phyloP scores from a whole-genome alignment of 2,329 filamentous ascomycete genomes.

The Aaosphaeria pasadenensis region DNA sequence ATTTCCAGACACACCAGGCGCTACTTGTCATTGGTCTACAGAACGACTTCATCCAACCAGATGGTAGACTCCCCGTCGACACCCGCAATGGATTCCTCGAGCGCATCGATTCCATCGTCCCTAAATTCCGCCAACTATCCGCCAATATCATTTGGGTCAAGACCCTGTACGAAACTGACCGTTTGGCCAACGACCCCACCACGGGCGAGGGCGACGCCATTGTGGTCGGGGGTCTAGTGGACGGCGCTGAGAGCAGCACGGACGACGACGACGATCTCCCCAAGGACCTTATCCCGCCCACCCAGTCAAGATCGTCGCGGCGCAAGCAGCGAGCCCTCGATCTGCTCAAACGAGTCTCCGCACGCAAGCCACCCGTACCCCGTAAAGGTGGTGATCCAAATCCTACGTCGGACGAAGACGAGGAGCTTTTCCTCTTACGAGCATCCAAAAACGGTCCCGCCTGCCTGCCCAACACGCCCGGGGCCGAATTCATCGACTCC shows the following conservation, averaged over 20 bases:
- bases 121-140: conserved; percentile 65
- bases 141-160: conserved; percentile 83
- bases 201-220: conserved; percentile 47
- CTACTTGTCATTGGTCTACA: conserved; percentile 84
- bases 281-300: conserved; percentile 19
- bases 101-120: conserved; percentile 63
- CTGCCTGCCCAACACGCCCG: conserved; percentile 42
- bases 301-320: conserved; percentile 31
- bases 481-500: conserved; percentile 51
- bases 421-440: conserved; percentile 45
- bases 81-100: conserved; percentile 65
- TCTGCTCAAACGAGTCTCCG: conserved; percentile 35
- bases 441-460: conserved; percentile 38
- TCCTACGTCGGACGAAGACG: conserved; percentile 35
- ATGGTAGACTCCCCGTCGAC: conserved; percentile 65
- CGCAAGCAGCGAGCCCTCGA: conserved; percentile 35
- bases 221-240: conserved; percentile 39
- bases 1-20: conserved; percentile 62
- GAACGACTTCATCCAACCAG: conserved; percentile 75
- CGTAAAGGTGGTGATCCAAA: conserved; percentile 13
- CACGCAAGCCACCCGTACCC: conserved; percentile 24
- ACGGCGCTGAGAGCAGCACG: conserved; percentile 32
- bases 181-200: conserved; percentile 52
- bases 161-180: conserved; percentile 66
- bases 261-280: conserved; percentile 31